Conservation (phyloP, 176 grass and related monocot species). For the Juncus inflexus region DNA sequence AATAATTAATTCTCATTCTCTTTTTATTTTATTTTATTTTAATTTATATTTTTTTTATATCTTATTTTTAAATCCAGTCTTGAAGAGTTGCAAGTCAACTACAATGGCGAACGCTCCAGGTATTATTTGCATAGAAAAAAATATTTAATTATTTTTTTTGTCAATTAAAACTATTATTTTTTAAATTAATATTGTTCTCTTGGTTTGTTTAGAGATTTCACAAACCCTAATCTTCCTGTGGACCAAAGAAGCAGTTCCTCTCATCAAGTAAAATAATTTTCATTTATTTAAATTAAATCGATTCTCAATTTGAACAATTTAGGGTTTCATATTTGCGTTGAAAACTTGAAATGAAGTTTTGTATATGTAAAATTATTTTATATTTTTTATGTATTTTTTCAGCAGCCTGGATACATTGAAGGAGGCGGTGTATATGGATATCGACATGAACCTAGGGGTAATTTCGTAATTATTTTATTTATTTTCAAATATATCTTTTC, state of each 20-base stretch:
- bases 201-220: slow-evolving; percentile 73
- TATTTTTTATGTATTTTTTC: no score
- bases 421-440: slow-evolving; percentile 56
- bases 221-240: slow-evolving; percentile 82
- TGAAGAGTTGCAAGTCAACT: slow-evolving; percentile 94
- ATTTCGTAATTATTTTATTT: slow-evolving; percentile 7
- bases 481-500: neutral
- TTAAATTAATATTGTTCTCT: neutral
- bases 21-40: slow-evolving; percentile 21
- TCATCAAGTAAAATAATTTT: slow-evolving; percentile 54
- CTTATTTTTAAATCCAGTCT: slow-evolving; percentile 54
- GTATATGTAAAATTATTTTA: neutral
- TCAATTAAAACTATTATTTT: slow-evolving; percentile 8
- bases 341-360: neutral
- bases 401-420: slow-evolving; percentile 70
- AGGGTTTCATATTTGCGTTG: no score
- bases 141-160: slow-evolving; percentile 2
- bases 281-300: neutral
- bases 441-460: slow-evolving; percentile 57
- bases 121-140: slow-evolving; percentile 25
- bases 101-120: slow-evolving; percentile 96
- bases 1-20: slow-evolving; percentile 4
- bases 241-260: slow-evolving; percentile 69
- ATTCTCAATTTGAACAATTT: no score
- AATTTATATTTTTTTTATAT: slow-evolving; percentile 27